phyloP scores from a whole-genome alignment of 2,329 filamentous ascomycete species.

The Claviceps sp. region DNA sequence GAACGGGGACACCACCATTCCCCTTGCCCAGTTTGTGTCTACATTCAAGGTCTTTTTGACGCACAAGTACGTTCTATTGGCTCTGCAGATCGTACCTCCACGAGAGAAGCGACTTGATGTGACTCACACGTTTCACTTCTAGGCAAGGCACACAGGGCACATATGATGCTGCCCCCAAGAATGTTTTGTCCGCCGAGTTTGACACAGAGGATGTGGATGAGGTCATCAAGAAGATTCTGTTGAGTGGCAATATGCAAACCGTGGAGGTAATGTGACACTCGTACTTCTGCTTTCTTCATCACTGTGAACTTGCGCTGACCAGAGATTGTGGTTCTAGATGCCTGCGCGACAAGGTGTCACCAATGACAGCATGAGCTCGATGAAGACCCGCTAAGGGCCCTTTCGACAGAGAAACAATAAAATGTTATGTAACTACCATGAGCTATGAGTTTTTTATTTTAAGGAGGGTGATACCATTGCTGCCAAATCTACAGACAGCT shows the following conservation, averaged over 20 bases:
- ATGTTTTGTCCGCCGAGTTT: conserved; percentile 71
- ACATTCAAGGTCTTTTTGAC: conserved; percentile 84
- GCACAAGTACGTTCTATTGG: conserved; percentile 56
- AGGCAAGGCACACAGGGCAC: conserved; percentile 81
- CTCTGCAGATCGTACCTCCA: not conserved
- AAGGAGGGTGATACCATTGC: not conserved
- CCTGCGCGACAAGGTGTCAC: conserved; percentile 36
- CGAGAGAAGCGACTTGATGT: too few relatives aligned
- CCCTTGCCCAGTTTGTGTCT: conserved; percentile 73
- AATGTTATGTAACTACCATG: not conserved
- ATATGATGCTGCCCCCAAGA: conserved; percentile 62
- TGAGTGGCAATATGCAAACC: conserved; percentile 58
- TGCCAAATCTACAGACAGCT: not conserved
- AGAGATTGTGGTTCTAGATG: conserved; percentile 24
- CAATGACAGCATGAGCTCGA: conserved; percentile 37
- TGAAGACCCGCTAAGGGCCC: conserved; percentile 24
- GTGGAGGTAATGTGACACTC: conserved; percentile 27
- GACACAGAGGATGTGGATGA: conserved; percentile 69
- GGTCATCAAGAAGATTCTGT: conserved; percentile 67
- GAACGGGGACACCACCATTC: conserved; percentile 58
- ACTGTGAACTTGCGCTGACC: not conserved
- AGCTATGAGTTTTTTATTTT: not conserved
- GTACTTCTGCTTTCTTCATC: conserved; percentile 2
- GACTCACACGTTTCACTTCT: not conserved
- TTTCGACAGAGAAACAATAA: not conserved